Conservation (phyloP, 2,329 filamentous ascomycete genomes). For the Anisogramma anomala region DNA sequence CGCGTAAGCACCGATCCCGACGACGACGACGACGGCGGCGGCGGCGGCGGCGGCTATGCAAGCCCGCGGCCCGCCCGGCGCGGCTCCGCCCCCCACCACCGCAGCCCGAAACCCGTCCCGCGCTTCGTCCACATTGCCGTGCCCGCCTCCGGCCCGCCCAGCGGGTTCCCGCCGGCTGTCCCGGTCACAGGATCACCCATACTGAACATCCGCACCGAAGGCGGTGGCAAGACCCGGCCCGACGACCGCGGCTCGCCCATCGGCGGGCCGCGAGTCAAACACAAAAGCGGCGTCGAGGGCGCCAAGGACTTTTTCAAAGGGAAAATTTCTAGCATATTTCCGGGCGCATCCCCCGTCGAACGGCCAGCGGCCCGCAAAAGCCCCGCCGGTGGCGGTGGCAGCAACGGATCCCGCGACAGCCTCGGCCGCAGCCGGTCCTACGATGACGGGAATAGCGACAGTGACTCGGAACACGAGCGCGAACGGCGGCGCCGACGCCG, state of each 20-base stretch:
- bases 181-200: not conserved
- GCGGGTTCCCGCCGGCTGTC: not conserved
- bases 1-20: constrained; percentile 27
- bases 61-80: constrained; percentile 14
- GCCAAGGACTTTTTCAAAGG: constrained; percentile 19
- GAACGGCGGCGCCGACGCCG: constrained; percentile 16
- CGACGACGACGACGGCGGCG: constrained; percentile 27
- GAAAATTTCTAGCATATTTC: constrained; percentile 33
- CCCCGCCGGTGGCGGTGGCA: constrained; percentile 21
- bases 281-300: constrained; percentile 8
- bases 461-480: constrained; percentile 16
- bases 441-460: constrained; percentile 25
- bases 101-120: constrained; percentile 11
- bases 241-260: constrained; percentile 1
- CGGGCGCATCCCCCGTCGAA: constrained; percentile 25
- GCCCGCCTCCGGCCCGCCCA: constrained; percentile 15
- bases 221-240: constrained; percentile 16
- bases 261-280: constrained; percentile 1
- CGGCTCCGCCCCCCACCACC: not conserved
- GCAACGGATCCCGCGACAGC: constrained; percentile 26
- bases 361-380: constrained; percentile 24
- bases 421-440: constrained; percentile 33
- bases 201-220: constrained; percentile 5
- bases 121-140: constrained; percentile 15
- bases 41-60: constrained; percentile 17